These are phyloP conservation scores for Actinomucor elegans DNA, from an alignment of 371 early-diverging fungal genomes.

Conservation along the genomic window DNA sequence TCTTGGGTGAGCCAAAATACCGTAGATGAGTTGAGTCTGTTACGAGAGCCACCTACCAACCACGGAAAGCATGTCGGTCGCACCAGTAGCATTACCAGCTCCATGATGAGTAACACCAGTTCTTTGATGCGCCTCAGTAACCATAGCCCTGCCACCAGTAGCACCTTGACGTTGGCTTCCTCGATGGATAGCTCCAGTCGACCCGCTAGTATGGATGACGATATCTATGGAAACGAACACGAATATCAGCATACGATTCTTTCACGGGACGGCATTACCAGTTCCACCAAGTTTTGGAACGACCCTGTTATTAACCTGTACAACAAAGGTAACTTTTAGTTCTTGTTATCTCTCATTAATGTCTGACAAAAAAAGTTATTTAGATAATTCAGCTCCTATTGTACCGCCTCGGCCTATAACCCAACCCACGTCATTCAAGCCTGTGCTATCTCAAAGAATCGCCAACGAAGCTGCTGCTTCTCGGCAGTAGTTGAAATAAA, in stretches of 20 bases:
- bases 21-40: conserved; percentile 69
- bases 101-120: conserved; percentile 30
- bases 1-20: conserved; percentile 68
- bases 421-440: too few species aligned
- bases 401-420: conserved; percentile 21
- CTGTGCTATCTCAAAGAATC: too few species aligned
- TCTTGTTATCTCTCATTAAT: background rate
- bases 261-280: conserved; percentile 2
- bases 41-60: conserved; percentile 57
- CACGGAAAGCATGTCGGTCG: conserved; percentile 28
- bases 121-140: conserved; percentile 33
- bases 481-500: too few species aligned
- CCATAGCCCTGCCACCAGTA: conserved; percentile 21
- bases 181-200: conserved; percentile 20
- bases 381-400: conserved; percentile 6
- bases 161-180: conserved; percentile 16
- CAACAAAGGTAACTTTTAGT: conserved; percentile 5
- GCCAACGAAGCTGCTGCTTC: too few species aligned
- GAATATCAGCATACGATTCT: background rate
- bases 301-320: background rate
- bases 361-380: background rate
- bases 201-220: conserved; percentile 44
- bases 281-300: conserved; percentile 8
- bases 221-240: conserved; percentile 12
- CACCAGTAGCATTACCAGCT: conserved; percentile 29